Conservation (phyloP, 768 basidiomycete species). For the Macrocybe gigantea region DNA sequence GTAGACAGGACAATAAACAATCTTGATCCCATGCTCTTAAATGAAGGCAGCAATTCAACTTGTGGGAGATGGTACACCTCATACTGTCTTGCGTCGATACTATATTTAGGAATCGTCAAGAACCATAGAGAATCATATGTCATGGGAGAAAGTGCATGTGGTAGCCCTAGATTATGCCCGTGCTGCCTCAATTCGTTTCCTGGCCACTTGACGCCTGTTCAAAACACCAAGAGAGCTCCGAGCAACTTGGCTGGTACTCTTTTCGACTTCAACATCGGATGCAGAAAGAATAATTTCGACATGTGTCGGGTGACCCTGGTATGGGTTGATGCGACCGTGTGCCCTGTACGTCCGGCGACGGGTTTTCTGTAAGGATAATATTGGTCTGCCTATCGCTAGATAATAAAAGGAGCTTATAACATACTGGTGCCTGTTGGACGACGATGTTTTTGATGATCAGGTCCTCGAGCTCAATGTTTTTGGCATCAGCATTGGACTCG, state of each 20-base stretch:
- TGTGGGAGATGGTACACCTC: too few relatives aligned
- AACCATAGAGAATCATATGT: too few relatives aligned
- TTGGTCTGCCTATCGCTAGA: conserved; percentile 4
- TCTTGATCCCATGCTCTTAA: too few relatives aligned
- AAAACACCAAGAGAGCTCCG: conserved; percentile 52
- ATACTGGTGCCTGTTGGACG: conserved; percentile 95
- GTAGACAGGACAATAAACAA: too few relatives aligned
- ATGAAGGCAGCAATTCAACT: too few relatives aligned
- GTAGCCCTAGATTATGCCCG: conserved; percentile 38
- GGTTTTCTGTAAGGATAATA: conserved; percentile 64
- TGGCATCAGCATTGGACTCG: conserved; percentile 97
- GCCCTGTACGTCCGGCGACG: conserved; percentile 99
- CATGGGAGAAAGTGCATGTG: too few relatives aligned
- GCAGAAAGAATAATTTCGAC: conserved; percentile 90
- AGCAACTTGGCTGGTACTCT: conserved; percentile 77
- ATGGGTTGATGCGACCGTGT: conserved; percentile 97
- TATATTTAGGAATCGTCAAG: too few relatives aligned
- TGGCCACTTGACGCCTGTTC: conserved; percentile 82
- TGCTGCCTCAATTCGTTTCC: conserved; percentile 82
- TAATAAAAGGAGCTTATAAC: conserved; percentile 22
- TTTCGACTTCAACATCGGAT: conserved; percentile 80
- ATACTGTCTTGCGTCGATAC: too few relatives aligned
- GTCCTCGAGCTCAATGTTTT: conserved; percentile 90
- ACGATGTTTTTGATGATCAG: conserved; percentile 94
- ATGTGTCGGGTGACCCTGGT: conserved; percentile 97